Evolutionary conservation across 345 rosid species (phyloP), one percentile per base, ranked within the genome.

Genomic region (Zanthoxylum bungeanum): DNA sequence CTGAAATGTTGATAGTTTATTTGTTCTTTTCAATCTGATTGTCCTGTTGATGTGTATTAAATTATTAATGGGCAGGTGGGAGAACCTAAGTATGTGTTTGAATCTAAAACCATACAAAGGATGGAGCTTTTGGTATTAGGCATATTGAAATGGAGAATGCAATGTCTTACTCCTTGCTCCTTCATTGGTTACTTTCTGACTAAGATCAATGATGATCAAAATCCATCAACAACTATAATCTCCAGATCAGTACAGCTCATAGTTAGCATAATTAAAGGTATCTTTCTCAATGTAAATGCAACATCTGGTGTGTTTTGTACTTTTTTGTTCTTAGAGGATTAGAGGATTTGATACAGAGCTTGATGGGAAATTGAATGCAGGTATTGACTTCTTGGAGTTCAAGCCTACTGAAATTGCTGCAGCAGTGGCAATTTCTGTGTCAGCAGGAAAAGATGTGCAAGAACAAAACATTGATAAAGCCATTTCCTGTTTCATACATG

Each of bases 351-450:
- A 80, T 72, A 75, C 51, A 37, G 66, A 71, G 73, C 69, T 79
- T 65, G 73, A 69, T 77, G 75, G 70, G 49, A 78, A 77, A 77
- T 78, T 88, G 71, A 85, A 86, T 88, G 79, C 91, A 90, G 93
- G 85, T 53, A 80, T 86, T 88, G 89, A 86, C 77, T 88, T 84
- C 84, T 84, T 90, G 85, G 91, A 88, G 78, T 90, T 77, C 81
- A 86, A 76, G 76, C 86, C 96, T 68, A 86, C 96, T 71, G 96
- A 90, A 78, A 78, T 88, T 71, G 87, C 90, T 69, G 93, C 85
- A 53, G 93, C 93, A 61, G 91, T 86, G 77, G 86, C 93, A 37
- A 82, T 90, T 70, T 83, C 82, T 81, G 90, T 84, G 70, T 79
- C 85, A 76, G 75, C 85, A 76, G 75, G 81, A 66, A 82, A 77